These are phyloP conservation scores for Diaporthe longicolla DNA, from an alignment of 2,329 filamentous ascomycete genomes.

Conservation along the genomic window DNA sequence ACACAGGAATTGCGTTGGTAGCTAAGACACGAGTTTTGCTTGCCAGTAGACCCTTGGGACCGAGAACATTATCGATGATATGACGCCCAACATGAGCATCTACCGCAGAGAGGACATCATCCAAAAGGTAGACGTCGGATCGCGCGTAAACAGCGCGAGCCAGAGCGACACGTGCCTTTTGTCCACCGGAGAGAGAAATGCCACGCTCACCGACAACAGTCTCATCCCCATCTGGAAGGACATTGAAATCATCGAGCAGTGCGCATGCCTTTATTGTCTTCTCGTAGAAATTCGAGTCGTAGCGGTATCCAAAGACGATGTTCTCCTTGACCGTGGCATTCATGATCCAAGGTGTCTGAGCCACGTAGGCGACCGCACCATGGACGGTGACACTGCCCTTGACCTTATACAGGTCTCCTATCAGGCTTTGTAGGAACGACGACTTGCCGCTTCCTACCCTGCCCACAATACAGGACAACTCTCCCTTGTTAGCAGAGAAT, in stretches of 20 bases:
- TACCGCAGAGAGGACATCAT: constrained; percentile 96
- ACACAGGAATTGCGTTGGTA: constrained; percentile 93
- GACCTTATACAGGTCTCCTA: constrained; percentile 93
- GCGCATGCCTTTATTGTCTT: constrained; percentile 93
- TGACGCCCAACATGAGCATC: constrained; percentile 97
- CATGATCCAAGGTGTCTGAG: constrained; percentile 96
- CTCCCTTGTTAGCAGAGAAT: constrained; percentile 91
- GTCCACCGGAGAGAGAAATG: constrained; percentile 94
- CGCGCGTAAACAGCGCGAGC: constrained; percentile 96
- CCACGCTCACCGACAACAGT: constrained; percentile 97
- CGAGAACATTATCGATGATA: constrained; percentile 94
- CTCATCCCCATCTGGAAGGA: constrained; percentile 94
- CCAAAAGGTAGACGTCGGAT: constrained; percentile 95
- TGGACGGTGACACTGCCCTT: constrained; percentile 86
- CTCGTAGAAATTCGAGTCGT: constrained; percentile 94
- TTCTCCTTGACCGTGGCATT: constrained; percentile 98
- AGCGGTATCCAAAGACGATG: constrained; percentile 95
- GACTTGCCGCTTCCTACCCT: constrained; percentile 97
- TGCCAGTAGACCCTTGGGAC: constrained; percentile 83
- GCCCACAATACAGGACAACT: constrained; percentile 92
- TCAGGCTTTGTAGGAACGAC: constrained; percentile 87
- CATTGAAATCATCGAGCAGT: constrained; percentile 89
- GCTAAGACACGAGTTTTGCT: constrained; percentile 93
- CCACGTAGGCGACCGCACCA: constrained; percentile 90
- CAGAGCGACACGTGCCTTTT: constrained; percentile 93